Evolutionary conservation across 2,329 filamentous ascomycete species (phyloP), one percentile per base, ranked within the genome.

Genomic region (Pseudogymnoascus sp.): DNA sequence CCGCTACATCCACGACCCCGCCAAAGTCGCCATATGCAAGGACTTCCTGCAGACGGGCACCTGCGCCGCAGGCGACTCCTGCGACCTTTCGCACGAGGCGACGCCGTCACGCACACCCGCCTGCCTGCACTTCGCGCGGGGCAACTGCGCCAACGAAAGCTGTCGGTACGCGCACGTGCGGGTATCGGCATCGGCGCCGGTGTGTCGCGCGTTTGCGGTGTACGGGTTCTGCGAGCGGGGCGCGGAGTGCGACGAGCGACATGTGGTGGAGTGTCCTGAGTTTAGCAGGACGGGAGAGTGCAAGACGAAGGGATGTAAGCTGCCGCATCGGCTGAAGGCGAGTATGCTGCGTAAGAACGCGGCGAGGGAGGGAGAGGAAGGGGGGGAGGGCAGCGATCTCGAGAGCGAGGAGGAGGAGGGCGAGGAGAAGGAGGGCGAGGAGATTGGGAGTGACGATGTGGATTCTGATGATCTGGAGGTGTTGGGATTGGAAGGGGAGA

Each of bases 201-300:
- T 97, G 60, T 99, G 95, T 78, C 85, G 87, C 70, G 79, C 85
- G 19, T 98, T 99, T 79, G 93, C 90, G 28, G 85, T 87, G 63
- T 84, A 93, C 72, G 93, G 95, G 62, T 98, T 92, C 77, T 98
- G 95, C 79, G 87, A 90, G 67, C 90, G 90, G 74, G 95, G 93
- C 66, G 82, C 83, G 64, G 77, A 81, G 63, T 98, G 95, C 77
- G 77, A 85, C 66, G 86, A 95, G 68, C 89, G 92, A 66, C 95
- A 99, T 79, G 89, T 93, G 65, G 89, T 89, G 77, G 93, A 98
- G 77, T 98, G 95, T 77, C 93, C 95, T 67, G 90, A 96, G 75
- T 97, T 96, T 80, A 90, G 91, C 83, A 96, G 96, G 78, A 91
- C 85, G 66, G 93, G 93, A 71, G 80, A 82, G 67, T 99, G 95